Evolutionary conservation across 352 stramenopile species (phyloP).

Genomic region (Phytopythium cucurbitacearum): DNA sequence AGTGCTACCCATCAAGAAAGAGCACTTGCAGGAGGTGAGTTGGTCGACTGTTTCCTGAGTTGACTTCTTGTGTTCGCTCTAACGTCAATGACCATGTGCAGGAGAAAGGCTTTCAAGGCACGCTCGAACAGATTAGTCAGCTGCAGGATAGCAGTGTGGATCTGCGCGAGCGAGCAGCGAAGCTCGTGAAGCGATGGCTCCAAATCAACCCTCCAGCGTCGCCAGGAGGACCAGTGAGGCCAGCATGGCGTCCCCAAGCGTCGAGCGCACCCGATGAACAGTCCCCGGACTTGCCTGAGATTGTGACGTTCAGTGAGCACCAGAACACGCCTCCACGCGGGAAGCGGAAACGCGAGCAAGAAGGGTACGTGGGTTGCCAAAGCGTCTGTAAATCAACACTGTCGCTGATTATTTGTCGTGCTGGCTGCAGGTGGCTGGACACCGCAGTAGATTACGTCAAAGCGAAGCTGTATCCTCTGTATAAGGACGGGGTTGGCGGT

Average conservation of each 20-base stretch:
- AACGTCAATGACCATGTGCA: slow-evolving; percentile 6
- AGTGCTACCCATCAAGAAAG: slow-evolving; percentile 51
- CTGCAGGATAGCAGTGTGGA: slow-evolving; percentile 27
- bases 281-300: slow-evolving; percentile 26
- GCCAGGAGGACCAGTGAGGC: slow-evolving; percentile 6
- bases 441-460: slow-evolving; percentile 77
- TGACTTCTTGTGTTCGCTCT: not conserved
- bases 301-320: slow-evolving; percentile 39
- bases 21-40: slow-evolving; percentile 55
- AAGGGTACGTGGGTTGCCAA: slow-evolving; percentile 24
- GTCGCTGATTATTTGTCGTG: not conserved
- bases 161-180: slow-evolving; percentile 30
- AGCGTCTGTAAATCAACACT: not conserved
- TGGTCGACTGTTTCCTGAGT: not conserved
- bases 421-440: slow-evolving; percentile 33
- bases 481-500: slow-evolving; percentile 48
- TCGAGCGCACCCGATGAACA: slow-evolving; percentile 1
- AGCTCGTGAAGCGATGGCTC: slow-evolving; percentile 34
- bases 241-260: slow-evolving; percentile 1
- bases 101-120: slow-evolving; percentile 27
- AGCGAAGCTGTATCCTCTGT: slow-evolving; percentile 71
- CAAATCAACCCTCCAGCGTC: slow-evolving; percentile 33
- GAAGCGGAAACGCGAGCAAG: slow-evolving; percentile 41
- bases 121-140: slow-evolving; percentile 27
- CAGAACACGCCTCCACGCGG: slow-evolving; percentile 16